These are phyloP conservation scores for Fusarium sp. DNA, from an alignment of 2,329 filamentous ascomycete species.

Conservation along the genomic window DNA sequence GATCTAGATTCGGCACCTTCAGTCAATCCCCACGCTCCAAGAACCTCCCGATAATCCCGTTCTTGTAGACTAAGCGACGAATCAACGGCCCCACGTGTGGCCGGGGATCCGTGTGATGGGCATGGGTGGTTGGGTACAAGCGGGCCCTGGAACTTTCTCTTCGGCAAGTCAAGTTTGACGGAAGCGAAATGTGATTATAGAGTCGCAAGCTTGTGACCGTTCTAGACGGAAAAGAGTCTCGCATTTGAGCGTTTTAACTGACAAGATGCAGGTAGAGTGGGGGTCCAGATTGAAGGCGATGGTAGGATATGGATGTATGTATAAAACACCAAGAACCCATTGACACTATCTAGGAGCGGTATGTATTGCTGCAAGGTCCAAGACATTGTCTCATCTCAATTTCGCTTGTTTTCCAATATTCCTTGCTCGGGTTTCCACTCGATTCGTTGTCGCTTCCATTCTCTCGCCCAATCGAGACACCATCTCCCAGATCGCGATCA, in stretches of 20 bases:
- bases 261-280: constrained; percentile 12
- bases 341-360: background rate
- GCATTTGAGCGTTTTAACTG: constrained; percentile 8
- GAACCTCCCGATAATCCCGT: constrained; percentile 16
- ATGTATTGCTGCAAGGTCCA: constrained; percentile 1
- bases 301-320: constrained; percentile 7
- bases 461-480: constrained; percentile 15
- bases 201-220: constrained; percentile 13
- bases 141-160: constrained; percentile 20
- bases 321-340: constrained; percentile 36
- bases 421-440: background rate
- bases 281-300: constrained; percentile 3
- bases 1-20: constrained; percentile 13
- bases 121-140: constrained; percentile 18
- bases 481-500: constrained; percentile 36
- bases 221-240: constrained; percentile 11
- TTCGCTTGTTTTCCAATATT: constrained; percentile 4
- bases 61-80: constrained; percentile 31
- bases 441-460: constrained; percentile 5
- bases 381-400: background rate
- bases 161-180: constrained; percentile 32
- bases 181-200: constrained; percentile 32
- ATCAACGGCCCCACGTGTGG: constrained; percentile 48
- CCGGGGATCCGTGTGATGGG: constrained; percentile 20
- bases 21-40: background rate